Percentiles rank a stretch among this genome's conserved stretches.
Evolutionary conservation across 2,329 filamentous ascomycete genomes (phyloP).

Genomic region (Rhinocladiella similis): DNA sequence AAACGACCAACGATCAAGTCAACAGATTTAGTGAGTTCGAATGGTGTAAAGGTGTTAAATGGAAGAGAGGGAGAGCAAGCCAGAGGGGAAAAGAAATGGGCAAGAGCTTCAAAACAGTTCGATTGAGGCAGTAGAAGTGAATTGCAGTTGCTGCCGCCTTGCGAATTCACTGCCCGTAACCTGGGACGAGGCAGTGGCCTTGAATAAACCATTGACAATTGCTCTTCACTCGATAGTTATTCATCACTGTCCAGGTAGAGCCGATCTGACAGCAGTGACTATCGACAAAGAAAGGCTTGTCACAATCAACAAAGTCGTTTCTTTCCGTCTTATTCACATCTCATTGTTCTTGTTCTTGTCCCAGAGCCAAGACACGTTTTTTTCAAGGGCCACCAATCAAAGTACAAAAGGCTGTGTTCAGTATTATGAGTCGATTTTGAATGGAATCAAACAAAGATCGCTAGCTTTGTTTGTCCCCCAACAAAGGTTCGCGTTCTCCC

Average conservation of each 20-base stretch:
- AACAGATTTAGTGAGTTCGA: too few species aligned
- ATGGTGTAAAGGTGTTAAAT: too few species aligned
- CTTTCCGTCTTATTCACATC: neutral
- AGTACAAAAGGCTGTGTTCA: neutral
- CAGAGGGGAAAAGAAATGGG: too few species aligned
- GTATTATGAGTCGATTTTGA: neutral
- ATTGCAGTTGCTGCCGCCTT: too few species aligned
- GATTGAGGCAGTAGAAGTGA: neutral
- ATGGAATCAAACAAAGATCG: neutral
- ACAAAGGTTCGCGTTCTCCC: conserved; percentile 22
- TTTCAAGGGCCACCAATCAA: neutral
- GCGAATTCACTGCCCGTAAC: too few species aligned
- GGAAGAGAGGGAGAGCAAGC: too few species aligned
- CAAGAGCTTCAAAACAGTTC: too few species aligned
- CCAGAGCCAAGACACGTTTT: too few species aligned
- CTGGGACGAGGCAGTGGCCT: neutral
- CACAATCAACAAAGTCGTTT: neutral
- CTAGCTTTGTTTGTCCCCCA: conserved; percentile 15
- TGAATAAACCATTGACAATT: neutral
- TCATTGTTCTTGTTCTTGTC: neutral
- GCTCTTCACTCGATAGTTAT: neutral
- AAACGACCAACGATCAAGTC: too few species aligned
- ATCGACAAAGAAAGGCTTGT: neutral
- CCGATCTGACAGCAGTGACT: too few species aligned
- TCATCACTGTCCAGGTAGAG: neutral